Evolutionary conservation across 805 yeast species (phyloP).

Genomic region (Jamesozyma gamospora): DNA sequence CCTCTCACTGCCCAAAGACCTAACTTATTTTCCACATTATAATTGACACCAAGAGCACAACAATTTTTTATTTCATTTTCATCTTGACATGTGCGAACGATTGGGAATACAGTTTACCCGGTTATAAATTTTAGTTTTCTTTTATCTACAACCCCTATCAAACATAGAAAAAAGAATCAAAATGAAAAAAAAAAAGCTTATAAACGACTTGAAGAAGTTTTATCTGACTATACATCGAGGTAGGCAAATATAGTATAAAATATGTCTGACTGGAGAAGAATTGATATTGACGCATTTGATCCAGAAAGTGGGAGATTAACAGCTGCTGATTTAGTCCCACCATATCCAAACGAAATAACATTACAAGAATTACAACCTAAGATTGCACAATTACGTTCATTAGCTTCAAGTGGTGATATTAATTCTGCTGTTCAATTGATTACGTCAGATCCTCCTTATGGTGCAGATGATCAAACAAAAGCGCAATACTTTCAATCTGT

Average conservation of each 20-base stretch:
- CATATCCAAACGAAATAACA: slow-evolving; percentile 40
- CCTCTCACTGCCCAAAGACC: no score
- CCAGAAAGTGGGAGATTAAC: slow-evolving; percentile 62
- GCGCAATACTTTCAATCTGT: slow-evolving; percentile 43
- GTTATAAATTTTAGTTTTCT: background rate
- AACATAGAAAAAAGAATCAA: no score
- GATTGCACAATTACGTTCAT: slow-evolving; percentile 48
- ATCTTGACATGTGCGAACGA: no score
- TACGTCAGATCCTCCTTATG: slow-evolving; percentile 73
- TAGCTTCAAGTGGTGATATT: slow-evolving; percentile 63
- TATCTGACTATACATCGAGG: no score
- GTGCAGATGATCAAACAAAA: slow-evolving; percentile 46
- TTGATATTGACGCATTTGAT: slow-evolving; percentile 85
- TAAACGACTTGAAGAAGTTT: no score
- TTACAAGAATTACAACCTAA: slow-evolving; percentile 45
- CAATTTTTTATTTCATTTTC: no score
- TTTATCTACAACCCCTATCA: no score
- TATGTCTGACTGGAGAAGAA: slow-evolving; percentile 73
- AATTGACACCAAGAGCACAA: no score
- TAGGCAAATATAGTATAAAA: no score
- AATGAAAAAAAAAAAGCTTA: background rate
- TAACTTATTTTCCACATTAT: no score
- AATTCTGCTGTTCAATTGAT: slow-evolving; percentile 54
- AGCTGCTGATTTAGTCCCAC: slow-evolving; percentile 52
- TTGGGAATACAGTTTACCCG: no score